Base-by-base conservation (phyloP, 352 stramenopile species). In the Pythium folliculosum region DNA sequence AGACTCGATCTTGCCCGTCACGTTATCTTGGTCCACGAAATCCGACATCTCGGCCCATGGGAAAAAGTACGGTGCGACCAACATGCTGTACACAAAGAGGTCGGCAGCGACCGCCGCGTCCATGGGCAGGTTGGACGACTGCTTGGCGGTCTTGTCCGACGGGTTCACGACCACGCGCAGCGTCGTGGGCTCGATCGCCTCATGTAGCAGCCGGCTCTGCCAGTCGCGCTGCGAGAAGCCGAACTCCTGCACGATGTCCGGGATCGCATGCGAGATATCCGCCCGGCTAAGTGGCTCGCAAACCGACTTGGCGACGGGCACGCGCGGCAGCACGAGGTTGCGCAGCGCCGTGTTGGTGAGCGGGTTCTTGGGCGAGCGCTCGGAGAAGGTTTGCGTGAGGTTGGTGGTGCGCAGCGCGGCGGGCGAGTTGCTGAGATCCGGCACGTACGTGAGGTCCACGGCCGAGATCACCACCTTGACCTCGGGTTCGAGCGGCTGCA, bases 61-160 rank as follows among this genome's bases (percentile, higher is more conserved):
- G 5, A 57, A 45, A 16, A 16, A 27, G 0, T 13, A 7, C 7
- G 51, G 51, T 25, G 30, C 51, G 2, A 27, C 25, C 5, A 40
- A 14, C 51, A 67, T 48, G 0, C 3, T 25, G 35, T 69, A 47
- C 21, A 69, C 4, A 21, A 69, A 54, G 0, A 69, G 44, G 44
- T 69, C 54, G 17, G 52, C 43, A 1, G 53, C 62, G 7, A 48
- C 37, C 21, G 62, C 51, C 19, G 54, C 54, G 62, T 69, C 56
- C 62, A 69, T 69, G 30, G 62, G 62, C 30, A 69, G 19, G 0
- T 57, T 30, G 7, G 14, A 19, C 8, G 22, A 45, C 48, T 13
- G n/a, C 44, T 57, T 56, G 8, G 62, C 19, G 5, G 19, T 27
- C 8, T 23, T 17, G 6, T 19, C 12, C 19, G 44, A 59, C 30